Base-by-base conservation (phyloP, 2,329 filamentous ascomycete species). In the Stemphylium vesicarium region DNA sequence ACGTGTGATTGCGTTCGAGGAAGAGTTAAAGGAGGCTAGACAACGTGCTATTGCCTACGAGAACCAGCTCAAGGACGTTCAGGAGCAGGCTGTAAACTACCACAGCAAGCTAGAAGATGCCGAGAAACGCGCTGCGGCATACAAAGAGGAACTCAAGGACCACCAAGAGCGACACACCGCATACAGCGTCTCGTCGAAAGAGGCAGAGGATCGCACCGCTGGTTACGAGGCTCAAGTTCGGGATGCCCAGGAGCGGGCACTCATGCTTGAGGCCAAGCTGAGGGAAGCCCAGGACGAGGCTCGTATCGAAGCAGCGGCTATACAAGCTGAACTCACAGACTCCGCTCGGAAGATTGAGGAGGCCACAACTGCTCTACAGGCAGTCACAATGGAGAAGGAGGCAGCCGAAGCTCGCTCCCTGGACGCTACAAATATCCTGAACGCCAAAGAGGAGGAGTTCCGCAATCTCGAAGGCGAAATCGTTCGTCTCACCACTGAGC, bases 401-500 rank as follows among this genome's bases (percentile, higher is more conserved):
- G 65, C 68, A 16, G 68, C 71, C 8, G 71, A 75, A 50, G 59
- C 65, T 9, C 71, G 69, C 35, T 60, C 67, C 7, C 50, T 64
- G 4, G 69, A 74, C 50, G 63, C 66, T 1, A 65, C 69, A 10
- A 66, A 68, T 12, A 58, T 59, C 0, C 61, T 75, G 22, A 68
- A 68, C 12, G 63, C 64, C 5, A 76, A 75, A 37, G 72, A 74
- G 47, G 64, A 75, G 41, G 73, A 75, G 26, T 66, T 75, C 41
- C 68, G 70, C 29, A 65, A 66, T 37, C 64, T 89, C 33, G 87
- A 89, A 69, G 80, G 82, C 50, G 85, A 89, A 66, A 80, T 89
- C 45, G 86, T 88, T 3, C 81, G 85, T 47, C 79, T 88, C 5
- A 87, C 86, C 32, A 90, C 88, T 2, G 88, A 98, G 79, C 84